Percentiles rank a stretch among this genome's conserved stretches.
Conservation (phyloP, 306 rosid genomes). For the Heteromeles arbutifolia region DNA sequence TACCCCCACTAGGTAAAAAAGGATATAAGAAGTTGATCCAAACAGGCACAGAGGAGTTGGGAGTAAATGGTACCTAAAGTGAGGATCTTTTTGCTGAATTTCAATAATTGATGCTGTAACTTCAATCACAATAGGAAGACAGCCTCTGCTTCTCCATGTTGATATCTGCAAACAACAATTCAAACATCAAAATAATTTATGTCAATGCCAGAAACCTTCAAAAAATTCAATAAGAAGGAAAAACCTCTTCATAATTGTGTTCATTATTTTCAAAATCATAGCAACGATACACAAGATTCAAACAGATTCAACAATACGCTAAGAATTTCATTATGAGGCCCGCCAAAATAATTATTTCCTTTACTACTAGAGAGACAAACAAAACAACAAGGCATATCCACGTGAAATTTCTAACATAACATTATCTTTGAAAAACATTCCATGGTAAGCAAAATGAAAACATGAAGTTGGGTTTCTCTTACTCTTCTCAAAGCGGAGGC, state of each 20-base stretch:
- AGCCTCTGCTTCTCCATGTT: constrained; percentile 82
- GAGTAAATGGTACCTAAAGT: constrained; percentile 38
- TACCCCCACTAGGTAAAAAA: not conserved
- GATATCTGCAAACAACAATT: constrained; percentile 44
- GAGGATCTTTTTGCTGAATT: constrained; percentile 61
- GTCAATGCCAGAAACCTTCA: not conserved
- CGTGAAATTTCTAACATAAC: not conserved
- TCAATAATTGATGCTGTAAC: constrained; percentile 68
- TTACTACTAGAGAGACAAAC: not conserved
- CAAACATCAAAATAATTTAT: not conserved
- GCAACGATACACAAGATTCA: not conserved
- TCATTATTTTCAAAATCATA: not conserved
- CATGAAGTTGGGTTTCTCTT: constrained; percentile 1
- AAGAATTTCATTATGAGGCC: not conserved
- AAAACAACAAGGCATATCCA: not conserved
- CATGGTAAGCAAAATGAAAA: not conserved
- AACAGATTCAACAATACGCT: not conserved
- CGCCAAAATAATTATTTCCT: not conserved
- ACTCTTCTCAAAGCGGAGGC: constrained; percentile 66
- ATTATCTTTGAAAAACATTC: not conserved
- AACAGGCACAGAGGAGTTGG: not conserved
- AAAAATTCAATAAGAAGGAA: not conserved
- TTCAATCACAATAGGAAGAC: constrained; percentile 64
- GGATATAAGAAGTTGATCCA: not conserved
- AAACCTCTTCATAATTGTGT: not conserved